phyloP scores from a whole-genome alignment of 73 alveolate genomes.

The Halteria grandinella region DNA sequence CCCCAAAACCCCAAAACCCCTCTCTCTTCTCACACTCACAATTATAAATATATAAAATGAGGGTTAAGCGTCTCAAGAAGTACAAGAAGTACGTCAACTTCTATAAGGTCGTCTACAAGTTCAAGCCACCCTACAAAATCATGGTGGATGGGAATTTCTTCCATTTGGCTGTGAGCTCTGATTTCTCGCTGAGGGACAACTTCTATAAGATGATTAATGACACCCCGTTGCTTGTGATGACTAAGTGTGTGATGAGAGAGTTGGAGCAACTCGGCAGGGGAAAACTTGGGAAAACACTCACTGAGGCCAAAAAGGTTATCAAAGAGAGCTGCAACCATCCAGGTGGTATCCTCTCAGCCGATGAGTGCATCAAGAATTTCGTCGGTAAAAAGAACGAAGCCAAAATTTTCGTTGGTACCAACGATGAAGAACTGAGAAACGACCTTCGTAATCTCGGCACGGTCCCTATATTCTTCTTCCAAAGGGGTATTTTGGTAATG shows the following conservation, averaged over 20 bases:
- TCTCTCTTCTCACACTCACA: no score
- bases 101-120: constrained; percentile 71
- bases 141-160: constrained; percentile 85
- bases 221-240: constrained; percentile 68
- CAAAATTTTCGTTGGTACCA: constrained; percentile 80
- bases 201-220: constrained; percentile 77
- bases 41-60: no score
- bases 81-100: constrained; percentile 66
- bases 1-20: no score
- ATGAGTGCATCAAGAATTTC: constrained; percentile 75
- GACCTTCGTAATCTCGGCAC: constrained; percentile 77
- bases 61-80: constrained; percentile 50
- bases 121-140: constrained; percentile 83
- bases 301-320: constrained; percentile 70
- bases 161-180: constrained; percentile 66
- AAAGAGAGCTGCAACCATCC: constrained; percentile 69
- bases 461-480: constrained; percentile 84
- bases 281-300: constrained; percentile 69
- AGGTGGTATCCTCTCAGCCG: constrained; percentile 70
- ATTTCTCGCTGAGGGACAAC: constrained; percentile 68
- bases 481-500: constrained; percentile 77
- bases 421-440: constrained; percentile 75
- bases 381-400: constrained; percentile 77
- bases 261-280: constrained; percentile 70
- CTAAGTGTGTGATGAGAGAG: constrained; percentile 79